Percentiles rank a stretch among this genome's conserved stretches.
Evolutionary conservation across 2,329 filamentous ascomycete species (phyloP).

Genomic region (Colletotrichum tanaceti): DNA sequence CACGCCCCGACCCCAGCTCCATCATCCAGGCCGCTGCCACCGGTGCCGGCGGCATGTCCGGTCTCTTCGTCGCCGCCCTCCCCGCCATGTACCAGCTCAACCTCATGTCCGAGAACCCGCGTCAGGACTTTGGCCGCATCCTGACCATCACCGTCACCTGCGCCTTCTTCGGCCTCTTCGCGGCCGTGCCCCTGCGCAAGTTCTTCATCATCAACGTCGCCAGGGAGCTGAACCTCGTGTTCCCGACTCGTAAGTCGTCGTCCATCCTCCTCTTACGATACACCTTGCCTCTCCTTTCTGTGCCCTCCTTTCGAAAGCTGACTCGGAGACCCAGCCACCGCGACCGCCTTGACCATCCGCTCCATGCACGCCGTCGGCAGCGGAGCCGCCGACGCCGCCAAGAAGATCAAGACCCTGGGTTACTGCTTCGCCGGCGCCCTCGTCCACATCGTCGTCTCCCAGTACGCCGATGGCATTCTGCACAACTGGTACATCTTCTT

Average conservation of each 20-base stretch:
- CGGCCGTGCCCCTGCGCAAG: conserved; percentile 71
- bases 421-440: conserved; percentile 63
- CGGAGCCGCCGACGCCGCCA: conserved; percentile 63
- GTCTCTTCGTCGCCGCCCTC: conserved; percentile 70
- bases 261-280: too few relatives aligned
- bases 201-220: conserved; percentile 76
- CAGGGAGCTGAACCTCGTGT: conserved; percentile 68
- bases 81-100: conserved; percentile 69
- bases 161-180: conserved; percentile 73
- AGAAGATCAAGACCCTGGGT: conserved; percentile 67
- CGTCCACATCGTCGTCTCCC: conserved; percentile 64
- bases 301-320: neutral
- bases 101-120: conserved; percentile 61
- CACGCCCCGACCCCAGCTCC: conserved; percentile 6
- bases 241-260: conserved; percentile 60
- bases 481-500: conserved; percentile 68
- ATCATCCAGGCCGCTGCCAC: conserved; percentile 70
- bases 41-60: conserved; percentile 67
- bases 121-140: conserved; percentile 66
- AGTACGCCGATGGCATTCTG: conserved; percentile 70
- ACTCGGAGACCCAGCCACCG: conserved; percentile 53
- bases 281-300: neutral
- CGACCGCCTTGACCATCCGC: conserved; percentile 70
- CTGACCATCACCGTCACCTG: conserved; percentile 70
- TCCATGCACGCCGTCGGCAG: conserved; percentile 68